These are phyloP conservation scores for Calonectria multiphialidica DNA, from an alignment of 2,329 filamentous ascomycete genomes.

Conservation along the genomic window DNA sequence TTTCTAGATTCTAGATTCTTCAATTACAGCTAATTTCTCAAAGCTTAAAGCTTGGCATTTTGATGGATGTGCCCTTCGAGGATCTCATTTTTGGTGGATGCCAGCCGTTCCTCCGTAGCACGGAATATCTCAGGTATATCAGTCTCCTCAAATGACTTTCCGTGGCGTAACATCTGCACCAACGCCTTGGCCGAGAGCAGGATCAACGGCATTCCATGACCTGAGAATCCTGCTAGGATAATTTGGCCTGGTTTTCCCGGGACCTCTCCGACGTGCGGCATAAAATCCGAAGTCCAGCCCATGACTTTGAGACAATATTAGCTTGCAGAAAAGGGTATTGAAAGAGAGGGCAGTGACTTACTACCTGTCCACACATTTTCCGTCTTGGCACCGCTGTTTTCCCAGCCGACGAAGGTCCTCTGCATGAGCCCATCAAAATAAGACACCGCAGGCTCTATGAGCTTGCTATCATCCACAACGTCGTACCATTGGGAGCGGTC, in stretches of 20 bases:
- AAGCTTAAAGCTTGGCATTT: background rate
- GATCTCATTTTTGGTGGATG: background rate
- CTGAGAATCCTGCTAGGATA: constrained; percentile 60
- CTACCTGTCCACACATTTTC: constrained; percentile 14
- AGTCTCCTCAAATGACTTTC: constrained; percentile 47
- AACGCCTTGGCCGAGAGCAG: constrained; percentile 54
- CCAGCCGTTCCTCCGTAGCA: background rate
- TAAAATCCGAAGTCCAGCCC: constrained; percentile 54
- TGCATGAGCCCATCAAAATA: constrained; percentile 17
- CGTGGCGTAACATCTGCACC: constrained; percentile 52
- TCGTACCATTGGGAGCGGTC: background rate
- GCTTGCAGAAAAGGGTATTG: background rate
- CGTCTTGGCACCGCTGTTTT: background rate
- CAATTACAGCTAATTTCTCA: too few species aligned
- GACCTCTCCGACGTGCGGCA: constrained; percentile 57
- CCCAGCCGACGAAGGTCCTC: constrained; percentile 3
- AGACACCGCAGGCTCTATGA: background rate
- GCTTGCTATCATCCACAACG: background rate
- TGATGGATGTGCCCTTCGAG: background rate
- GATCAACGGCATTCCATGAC: constrained; percentile 62
- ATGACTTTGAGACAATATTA: constrained; percentile 45
- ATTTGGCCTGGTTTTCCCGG: constrained; percentile 49
- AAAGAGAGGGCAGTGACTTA: background rate
- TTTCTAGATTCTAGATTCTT: too few species aligned
- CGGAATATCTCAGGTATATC: constrained; percentile 46